phyloP scores from a whole-genome alignment of 495 filamentous ascomycete species.

The Aspergillus sparsus region DNA sequence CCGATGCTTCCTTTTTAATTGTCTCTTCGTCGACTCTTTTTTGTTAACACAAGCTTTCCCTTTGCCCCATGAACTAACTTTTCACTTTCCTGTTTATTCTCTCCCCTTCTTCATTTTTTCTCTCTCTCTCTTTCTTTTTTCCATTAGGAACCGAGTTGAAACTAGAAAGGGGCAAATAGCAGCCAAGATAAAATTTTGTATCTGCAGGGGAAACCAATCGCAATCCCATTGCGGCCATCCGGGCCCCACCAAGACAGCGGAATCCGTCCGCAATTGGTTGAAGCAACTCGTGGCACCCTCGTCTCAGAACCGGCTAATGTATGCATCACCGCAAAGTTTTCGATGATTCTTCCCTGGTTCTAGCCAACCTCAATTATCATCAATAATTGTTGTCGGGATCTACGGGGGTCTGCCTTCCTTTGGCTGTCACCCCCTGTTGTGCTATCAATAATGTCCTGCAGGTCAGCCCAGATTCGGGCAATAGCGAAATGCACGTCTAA shows the following conservation, averaged over 20 bases:
- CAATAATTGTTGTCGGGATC: slow-evolving; percentile 6
- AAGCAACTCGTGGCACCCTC: not conserved
- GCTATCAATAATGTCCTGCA: slow-evolving; percentile 9
- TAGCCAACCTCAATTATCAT: slow-evolving; percentile 10
- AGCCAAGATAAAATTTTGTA: not conserved
- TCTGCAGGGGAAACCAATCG: not conserved
- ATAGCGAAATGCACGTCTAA: not conserved
- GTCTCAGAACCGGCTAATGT: not conserved
- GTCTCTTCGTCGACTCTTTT: too few species aligned
- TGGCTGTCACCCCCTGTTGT: not conserved
- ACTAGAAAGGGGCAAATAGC: not conserved
- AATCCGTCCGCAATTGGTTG: not conserved
- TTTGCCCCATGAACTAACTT: too few species aligned
- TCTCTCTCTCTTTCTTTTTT: too few species aligned
- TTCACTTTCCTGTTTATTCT: too few species aligned
- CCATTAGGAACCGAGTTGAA: too few species aligned
- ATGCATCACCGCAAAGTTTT: not conserved
- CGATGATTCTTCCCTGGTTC: not conserved
- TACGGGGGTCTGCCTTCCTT: not conserved
- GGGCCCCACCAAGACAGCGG: not conserved
- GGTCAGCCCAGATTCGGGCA: slow-evolving; percentile 2
- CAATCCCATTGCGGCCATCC: not conserved
- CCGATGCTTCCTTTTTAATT: too few species aligned
- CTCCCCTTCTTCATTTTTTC: too few species aligned
- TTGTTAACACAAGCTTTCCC: too few species aligned